These are phyloP conservation scores for Pleurotus citrinopileatus DNA, from an alignment of 768 basidiomycete species.

Conservation along the genomic window DNA sequence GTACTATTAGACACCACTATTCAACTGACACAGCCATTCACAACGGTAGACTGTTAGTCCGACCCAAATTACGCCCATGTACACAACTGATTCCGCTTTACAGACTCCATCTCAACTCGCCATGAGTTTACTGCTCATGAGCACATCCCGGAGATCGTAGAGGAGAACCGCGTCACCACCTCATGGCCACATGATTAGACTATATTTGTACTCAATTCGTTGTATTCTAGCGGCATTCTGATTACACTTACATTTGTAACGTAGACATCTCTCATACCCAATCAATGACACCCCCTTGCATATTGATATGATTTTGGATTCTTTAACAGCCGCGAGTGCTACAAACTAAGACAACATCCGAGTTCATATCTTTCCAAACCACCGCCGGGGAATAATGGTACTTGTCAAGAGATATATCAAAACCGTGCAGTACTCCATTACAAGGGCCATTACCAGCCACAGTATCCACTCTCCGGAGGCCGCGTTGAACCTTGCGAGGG, in stretches of 20 bases:
- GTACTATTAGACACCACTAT: conserved; percentile 2
- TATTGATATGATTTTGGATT: neutral
- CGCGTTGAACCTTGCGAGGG: conserved; percentile 54
- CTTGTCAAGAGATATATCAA: conserved; percentile 47
- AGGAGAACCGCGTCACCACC: neutral
- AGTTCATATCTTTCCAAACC: conserved; percentile 2
- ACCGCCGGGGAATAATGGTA: conserved; percentile 28
- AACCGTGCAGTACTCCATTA: conserved; percentile 57
- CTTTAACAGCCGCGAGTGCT: neutral
- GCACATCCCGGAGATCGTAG: neutral
- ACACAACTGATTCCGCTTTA: neutral
- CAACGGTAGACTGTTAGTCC: neutral
- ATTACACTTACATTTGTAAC: neutral
- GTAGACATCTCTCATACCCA: neutral
- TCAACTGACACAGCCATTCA: neutral
- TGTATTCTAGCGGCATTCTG: neutral
- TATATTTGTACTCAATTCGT: neutral
- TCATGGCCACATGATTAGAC: neutral
- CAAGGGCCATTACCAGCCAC: conserved; percentile 54
- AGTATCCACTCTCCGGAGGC: conserved; percentile 55
- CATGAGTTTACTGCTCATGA: neutral
- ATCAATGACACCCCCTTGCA: neutral
- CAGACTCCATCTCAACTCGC: neutral
- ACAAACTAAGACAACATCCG: too few species aligned
- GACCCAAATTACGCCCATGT: neutral